Base-by-base conservation (phyloP, 805 yeast species). In the Dipodascus geniculatus region DNA sequence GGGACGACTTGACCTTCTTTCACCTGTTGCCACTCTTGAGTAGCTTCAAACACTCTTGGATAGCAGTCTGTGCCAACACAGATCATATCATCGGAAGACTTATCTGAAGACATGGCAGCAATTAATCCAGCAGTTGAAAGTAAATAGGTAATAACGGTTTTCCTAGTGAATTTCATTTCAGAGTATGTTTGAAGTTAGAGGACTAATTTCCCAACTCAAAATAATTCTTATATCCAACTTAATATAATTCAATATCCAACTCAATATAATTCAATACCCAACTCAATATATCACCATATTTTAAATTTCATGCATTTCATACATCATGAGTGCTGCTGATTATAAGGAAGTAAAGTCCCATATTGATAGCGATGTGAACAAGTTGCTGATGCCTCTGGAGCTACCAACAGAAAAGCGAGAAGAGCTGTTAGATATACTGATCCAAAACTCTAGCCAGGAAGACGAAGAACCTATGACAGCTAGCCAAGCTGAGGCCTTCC, bases 1-100 rank as follows among this genome's bases (percentile, higher is more conserved):
- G 96, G 96, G 2, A 90, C 74, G 4, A 77, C 74, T 62, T 87
- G 96, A n/a, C 82, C 88, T 50, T 78, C 82, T 59, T 69, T 73
- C 3, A 90, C 77, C 1, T 63, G 63, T 68, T 82, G 80, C 95
- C 96, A 90, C 58, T 84, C 79, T 1, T 63, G 56, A 0, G 81
- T 68, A 0, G 96, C 85, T 42, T 68, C 77, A 63, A 89, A 88
- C 3, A 22, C 31, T 23, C n/a, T 22, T 14, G 49, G 49, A 23
- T 47, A 47, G n/a, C 49, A 47, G 1, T 22, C 57, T 1, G 47
- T 38, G 20, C 56, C 14, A 51, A 33, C 11, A 17, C 44, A 38
- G 17, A 38, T n/a, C 44, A 38, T 6, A 38, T 38, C 19, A 16
- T 38, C 20, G 4, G 17, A n/a, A n/a, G 11, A 11, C 8, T 14